Percentiles rank a stretch among this genome's conserved stretches.
Conservation (phyloP, 1,284 basidiomycete species). For the Apiotrichum mycotoxinovorans region DNA sequence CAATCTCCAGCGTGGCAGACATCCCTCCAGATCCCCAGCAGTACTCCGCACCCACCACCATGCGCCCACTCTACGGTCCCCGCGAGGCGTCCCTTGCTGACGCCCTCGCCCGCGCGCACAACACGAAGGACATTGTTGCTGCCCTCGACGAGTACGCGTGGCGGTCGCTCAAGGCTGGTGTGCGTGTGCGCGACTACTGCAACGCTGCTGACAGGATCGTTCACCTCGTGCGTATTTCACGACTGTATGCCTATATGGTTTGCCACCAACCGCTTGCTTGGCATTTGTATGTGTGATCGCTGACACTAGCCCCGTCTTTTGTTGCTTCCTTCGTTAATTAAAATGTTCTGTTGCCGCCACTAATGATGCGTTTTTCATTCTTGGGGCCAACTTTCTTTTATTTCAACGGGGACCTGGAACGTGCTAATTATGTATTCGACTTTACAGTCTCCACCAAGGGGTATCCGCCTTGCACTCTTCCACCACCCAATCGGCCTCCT, state of each 20-base stretch:
- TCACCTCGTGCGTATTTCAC: constrained; percentile 9
- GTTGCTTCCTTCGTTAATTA: too few species aligned
- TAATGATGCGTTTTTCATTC: too few species aligned
- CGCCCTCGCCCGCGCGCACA: constrained; percentile 2
- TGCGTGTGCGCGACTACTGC: constrained; percentile 22
- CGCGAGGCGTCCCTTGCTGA: constrained; percentile 12
- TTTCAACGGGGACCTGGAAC: too few species aligned
- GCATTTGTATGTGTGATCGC: not conserved
- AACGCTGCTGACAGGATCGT: constrained; percentile 10
- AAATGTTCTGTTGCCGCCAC: too few species aligned
- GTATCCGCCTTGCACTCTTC: constrained; percentile 7
- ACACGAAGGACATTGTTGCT: not conserved
- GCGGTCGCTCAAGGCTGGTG: constrained; percentile 17
- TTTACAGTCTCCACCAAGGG: not conserved
- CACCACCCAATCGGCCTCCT: constrained; percentile 15
- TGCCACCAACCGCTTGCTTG: too few species aligned
- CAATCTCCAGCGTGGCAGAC: not conserved
- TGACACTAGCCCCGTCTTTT: not conserved
- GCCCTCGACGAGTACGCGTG: constrained; percentile 22
- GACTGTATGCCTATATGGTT: too few species aligned
- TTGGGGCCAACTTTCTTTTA: too few species aligned
- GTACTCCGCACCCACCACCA: not conserved
- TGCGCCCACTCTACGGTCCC: not conserved
- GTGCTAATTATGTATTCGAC: too few species aligned
- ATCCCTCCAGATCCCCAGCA: not conserved